Conservation (phyloP, 202 grass and related monocot genomes). For the Bolboschoenoplectus hybrid region DNA sequence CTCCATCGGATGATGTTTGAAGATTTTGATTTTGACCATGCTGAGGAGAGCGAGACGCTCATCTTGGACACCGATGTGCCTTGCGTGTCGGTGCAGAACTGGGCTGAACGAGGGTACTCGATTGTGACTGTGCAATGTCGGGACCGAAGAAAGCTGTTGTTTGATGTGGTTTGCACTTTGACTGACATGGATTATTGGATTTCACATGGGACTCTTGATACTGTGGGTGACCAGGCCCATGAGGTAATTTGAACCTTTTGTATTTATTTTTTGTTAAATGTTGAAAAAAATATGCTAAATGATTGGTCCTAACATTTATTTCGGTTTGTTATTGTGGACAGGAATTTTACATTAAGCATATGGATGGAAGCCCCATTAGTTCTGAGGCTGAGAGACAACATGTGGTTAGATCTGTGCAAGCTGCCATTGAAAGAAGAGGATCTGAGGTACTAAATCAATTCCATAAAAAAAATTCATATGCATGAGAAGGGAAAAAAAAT, state of each 20-base stretch:
- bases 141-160: conserved; percentile 78
- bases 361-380: conserved; percentile 75
- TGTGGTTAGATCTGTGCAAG: conserved; percentile 62
- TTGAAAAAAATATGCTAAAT: neutral
- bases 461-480: neutral
- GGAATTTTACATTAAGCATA: conserved; percentile 84
- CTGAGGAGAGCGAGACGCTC: conserved; percentile 5
- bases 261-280: neutral
- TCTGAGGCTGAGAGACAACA: conserved; percentile 70
- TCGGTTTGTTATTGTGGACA: conserved; percentile 27
- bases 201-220: conserved; percentile 91
- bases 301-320: neutral
- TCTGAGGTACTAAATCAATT: conserved; percentile 54
- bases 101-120: conserved; percentile 84
- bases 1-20: conserved; percentile 92
- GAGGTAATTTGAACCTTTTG: conserved; percentile 46
- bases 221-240: conserved; percentile 47
- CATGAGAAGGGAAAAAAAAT: neutral
- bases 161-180: conserved; percentile 87
- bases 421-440: conserved; percentile 68
- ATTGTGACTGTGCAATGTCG: conserved; percentile 78
- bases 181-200: conserved; percentile 96
- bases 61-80: conserved; percentile 25
- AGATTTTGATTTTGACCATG: conserved; percentile 41
- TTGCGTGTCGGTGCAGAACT: conserved; percentile 62